Base-by-base conservation (phyloP, 2,329 filamentous ascomycete genomes). In the Ascochyta pisi region DNA sequence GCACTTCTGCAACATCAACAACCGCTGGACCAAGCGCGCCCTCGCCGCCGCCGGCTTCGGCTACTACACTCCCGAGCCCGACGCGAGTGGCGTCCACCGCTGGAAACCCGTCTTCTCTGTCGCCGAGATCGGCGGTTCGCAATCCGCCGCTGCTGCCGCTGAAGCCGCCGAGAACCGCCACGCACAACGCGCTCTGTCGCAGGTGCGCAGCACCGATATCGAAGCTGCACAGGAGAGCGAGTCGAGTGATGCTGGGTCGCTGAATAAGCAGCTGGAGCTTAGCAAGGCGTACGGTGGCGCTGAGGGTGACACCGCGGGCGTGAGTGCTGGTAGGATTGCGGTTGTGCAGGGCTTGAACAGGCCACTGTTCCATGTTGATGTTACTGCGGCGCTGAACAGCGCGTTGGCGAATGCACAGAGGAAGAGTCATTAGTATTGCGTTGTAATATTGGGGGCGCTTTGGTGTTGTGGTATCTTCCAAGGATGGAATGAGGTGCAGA, bases 61-160 rank as follows among this genome's bases (percentile, higher is more conserved):
- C 2, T 92, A 89, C 72, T 92, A 92, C 2, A 86, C 86, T 0
- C 79, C 83, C 0, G 68, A 78, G 12, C 81, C 82, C 0, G 78
- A 81, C 19, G 73, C 70, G 13, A 82, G 82, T 45, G 82, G 84
- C 83, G 64, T 82, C 83, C 66, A 85, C 60, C 85, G 90, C 56
- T 98, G 93, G 94, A 93, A 92, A 75, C 91, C 92, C 16, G 92
- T 98, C 66, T 98, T 96, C 81, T 92, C 87, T 70, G 91, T 98
- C 15, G 91, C 94, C 3, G 93, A 96, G 70, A 89, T 97, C 51
- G 89, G 91, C 45, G 92, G 92, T 19, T 79, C 81, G 4, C 78
- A 86, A 49, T 91, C 88, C 4, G 90, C 90, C 0, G 92, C 91
- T 0, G 87, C 87, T 0, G 83, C 82, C 2, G 90, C 90, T 0